Percentiles rank a stretch among this genome's conserved stretches.
These are phyloP conservation scores for Globisporangium acanthophoron DNA, from an alignment of 352 stramenopile species.

Conservation along the genomic window DNA sequence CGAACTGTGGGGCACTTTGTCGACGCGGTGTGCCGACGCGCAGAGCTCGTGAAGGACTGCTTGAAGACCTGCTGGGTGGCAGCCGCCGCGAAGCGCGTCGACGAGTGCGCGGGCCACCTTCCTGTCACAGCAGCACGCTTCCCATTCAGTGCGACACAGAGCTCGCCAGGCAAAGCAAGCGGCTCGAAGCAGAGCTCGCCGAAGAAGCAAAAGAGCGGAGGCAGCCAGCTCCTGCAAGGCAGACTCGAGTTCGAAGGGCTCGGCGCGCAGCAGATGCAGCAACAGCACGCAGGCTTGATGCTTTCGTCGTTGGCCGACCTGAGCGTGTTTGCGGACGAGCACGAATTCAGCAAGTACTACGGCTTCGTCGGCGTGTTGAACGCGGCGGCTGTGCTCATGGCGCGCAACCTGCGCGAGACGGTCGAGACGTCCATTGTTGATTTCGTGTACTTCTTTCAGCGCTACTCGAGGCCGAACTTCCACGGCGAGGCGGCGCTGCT, in stretches of 20 bases:
- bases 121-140: slow-evolving; percentile 11
- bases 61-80: slow-evolving; percentile 80
- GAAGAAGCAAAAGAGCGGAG: slow-evolving; percentile 15
- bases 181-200: slow-evolving; percentile 6
- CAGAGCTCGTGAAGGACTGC: slow-evolving; percentile 83
- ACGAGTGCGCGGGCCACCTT: slow-evolving; percentile 52
- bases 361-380: slow-evolving; percentile 74
- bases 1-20: slow-evolving; percentile 85
- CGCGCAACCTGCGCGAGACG: slow-evolving; percentile 78
- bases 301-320: slow-evolving; percentile 7
- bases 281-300: neutral
- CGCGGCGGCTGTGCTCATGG: slow-evolving; percentile 86
- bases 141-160: neutral
- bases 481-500: slow-evolving; percentile 57
- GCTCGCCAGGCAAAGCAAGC: slow-evolving; percentile 1
- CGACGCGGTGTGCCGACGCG: slow-evolving; percentile 65
- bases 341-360: slow-evolving; percentile 37
- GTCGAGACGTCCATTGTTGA: slow-evolving; percentile 78
- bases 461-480: slow-evolving; percentile 48
- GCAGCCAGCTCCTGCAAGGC: slow-evolving; percentile 31
- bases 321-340: slow-evolving; percentile 21
- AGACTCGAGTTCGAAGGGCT: slow-evolving; percentile 57
- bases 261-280: neutral
- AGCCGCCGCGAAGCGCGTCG: slow-evolving; percentile 60
- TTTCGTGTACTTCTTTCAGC: slow-evolving; percentile 73